Conservation (phyloP, 352 stramenopile species). For the Pythium aphanidermatum region DNA sequence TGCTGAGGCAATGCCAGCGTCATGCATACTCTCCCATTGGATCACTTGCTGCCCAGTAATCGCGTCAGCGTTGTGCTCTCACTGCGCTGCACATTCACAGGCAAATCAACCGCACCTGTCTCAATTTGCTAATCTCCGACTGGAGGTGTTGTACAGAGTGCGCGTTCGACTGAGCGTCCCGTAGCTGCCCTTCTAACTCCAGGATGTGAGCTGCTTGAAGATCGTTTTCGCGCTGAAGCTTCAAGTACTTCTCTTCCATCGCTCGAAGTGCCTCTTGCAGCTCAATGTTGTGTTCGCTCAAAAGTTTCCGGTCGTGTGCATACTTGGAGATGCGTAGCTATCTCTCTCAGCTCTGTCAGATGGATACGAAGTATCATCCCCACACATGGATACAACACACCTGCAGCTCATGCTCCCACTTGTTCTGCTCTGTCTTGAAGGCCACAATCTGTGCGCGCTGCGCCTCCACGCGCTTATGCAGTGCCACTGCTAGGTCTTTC, state of each 20-base stretch:
- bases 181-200: slow-evolving; percentile 53
- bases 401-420: slow-evolving; percentile 78
- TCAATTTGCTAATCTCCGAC: slow-evolving; percentile 35
- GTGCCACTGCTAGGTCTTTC: slow-evolving; percentile 34
- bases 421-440: slow-evolving; percentile 79
- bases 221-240: slow-evolving; percentile 51
- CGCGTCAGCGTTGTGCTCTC: background rate
- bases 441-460: slow-evolving; percentile 65
- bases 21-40: slow-evolving; percentile 56
- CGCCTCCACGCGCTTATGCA: slow-evolving; percentile 68
- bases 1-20: slow-evolving; percentile 31
- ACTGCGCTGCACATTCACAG: background rate
- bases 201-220: slow-evolving; percentile 50
- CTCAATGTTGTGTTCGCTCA: slow-evolving; percentile 80
- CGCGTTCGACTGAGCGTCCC: slow-evolving; percentile 33
- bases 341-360: slow-evolving; percentile 2
- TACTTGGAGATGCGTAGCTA: slow-evolving; percentile 73
- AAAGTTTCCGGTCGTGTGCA: slow-evolving; percentile 65
- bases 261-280: slow-evolving; percentile 45
- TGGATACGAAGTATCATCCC: background rate
- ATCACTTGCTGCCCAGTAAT: slow-evolving; percentile 27
- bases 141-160: slow-evolving; percentile 30
- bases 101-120: slow-evolving; percentile 25
- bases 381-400: slow-evolving; percentile 8
- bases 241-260: slow-evolving; percentile 40